Evolutionary conservation across 2,329 filamentous ascomycete genomes (phyloP).

Genomic region (Penicillium aurantiogriseum): DNA sequence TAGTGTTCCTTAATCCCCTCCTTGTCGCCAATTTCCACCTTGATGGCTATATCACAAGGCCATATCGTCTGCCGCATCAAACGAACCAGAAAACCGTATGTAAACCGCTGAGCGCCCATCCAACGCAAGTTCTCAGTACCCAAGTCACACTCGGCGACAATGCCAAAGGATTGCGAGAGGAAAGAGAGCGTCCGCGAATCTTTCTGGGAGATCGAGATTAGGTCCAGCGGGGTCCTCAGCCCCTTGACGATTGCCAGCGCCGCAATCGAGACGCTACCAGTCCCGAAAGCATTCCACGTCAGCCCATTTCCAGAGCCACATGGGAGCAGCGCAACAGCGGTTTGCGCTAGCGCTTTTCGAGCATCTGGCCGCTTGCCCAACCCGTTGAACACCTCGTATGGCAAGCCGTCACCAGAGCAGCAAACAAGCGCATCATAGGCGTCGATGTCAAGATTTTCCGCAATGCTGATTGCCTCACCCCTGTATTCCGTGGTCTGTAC

Average conservation of each 20-base stretch:
- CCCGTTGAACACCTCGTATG: constrained; percentile 94
- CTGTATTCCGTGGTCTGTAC: constrained; percentile 67
- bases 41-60: constrained; percentile 84
- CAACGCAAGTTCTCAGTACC: constrained; percentile 88
- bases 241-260: constrained; percentile 86
- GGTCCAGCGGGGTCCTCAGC: constrained; percentile 75
- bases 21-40: constrained; percentile 77
- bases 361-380: constrained; percentile 76
- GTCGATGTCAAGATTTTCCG: constrained; percentile 71
- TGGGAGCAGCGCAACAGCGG: constrained; percentile 83
- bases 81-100: constrained; percentile 75
- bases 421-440: constrained; percentile 82
- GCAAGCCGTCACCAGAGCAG: constrained; percentile 87
- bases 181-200: constrained; percentile 75
- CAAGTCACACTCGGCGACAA: constrained; percentile 86
- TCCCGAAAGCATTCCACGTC: constrained; percentile 84
- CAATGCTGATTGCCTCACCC: constrained; percentile 78
- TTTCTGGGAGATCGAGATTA: constrained; percentile 85
- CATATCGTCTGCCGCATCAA: constrained; percentile 75
- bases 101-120: constrained; percentile 87
- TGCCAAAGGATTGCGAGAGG: constrained; percentile 83
- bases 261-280: constrained; percentile 69
- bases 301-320: constrained; percentile 94
- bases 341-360: constrained; percentile 66
- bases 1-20: constrained; percentile 71